phyloP scores from a whole-genome alignment of 768 basidiomycete genomes.

The Ramaria sp. region DNA sequence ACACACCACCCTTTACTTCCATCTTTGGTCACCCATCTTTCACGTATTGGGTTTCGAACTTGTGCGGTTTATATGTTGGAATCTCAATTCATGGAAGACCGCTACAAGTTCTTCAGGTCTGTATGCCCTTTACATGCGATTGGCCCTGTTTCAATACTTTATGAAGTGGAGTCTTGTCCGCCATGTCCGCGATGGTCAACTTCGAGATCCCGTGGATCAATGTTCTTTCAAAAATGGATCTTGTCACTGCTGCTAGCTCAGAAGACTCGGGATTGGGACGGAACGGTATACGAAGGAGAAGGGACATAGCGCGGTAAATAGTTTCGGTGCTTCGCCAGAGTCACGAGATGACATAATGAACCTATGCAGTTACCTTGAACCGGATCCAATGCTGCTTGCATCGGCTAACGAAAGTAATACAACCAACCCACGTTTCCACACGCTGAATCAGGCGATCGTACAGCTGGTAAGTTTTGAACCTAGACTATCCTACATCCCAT shows the following conservation, averaged over 20 bases:
- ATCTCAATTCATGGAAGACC: conserved; percentile 99
- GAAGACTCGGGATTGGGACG: conserved; percentile 53
- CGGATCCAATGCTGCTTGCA: conserved; percentile 81
- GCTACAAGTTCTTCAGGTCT: conserved; percentile 93
- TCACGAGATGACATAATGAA: not conserved
- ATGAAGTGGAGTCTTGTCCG: conserved; percentile 80
- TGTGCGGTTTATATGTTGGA: conserved; percentile 91
- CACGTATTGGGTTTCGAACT: conserved; percentile 71
- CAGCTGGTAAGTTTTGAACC: conserved; percentile 57
- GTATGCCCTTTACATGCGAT: conserved; percentile 5
- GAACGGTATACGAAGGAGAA: conserved; percentile 61
- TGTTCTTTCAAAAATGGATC: conserved; percentile 98
- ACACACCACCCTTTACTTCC: conserved; percentile 98
- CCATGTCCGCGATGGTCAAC: conserved; percentile 99
- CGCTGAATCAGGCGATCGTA: conserved; percentile 90
- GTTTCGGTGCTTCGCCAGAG: not conserved
- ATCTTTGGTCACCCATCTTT: conserved; percentile 66
- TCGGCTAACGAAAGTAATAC: conserved; percentile 42
- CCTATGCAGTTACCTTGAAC: conserved; percentile 71
- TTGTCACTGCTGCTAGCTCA: conserved; percentile 53
- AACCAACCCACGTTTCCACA: conserved; percentile 76
- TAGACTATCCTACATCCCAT: not conserved
- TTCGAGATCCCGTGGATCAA: conserved; percentile 97
- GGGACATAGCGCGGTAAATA: conserved; percentile 74
- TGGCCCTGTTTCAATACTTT: not conserved